phyloP scores from a whole-genome alignment of 371 early-diverging fungal species.

The Synchytrium microbalum region DNA sequence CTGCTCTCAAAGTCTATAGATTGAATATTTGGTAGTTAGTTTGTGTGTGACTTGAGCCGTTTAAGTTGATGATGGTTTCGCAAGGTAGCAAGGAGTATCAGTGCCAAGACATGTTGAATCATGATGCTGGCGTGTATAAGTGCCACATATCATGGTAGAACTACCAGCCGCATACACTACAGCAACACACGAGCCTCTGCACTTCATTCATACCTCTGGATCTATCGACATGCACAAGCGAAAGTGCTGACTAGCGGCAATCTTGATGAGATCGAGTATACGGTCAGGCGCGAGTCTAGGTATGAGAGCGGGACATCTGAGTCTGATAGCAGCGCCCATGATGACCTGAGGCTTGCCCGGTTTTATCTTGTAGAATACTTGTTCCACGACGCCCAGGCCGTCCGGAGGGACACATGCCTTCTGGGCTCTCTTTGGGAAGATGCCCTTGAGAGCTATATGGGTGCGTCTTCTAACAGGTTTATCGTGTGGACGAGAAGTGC shows the following conservation, averaged over 20 bases:
- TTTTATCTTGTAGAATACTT: slow-evolving; percentile 26
- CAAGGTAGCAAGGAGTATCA: no score
- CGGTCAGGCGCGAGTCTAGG: slow-evolving; percentile 12
- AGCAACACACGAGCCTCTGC: no score
- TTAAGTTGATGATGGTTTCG: no score
- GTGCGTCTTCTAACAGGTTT: no score
- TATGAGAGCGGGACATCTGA: slow-evolving; percentile 17
- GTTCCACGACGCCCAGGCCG: slow-evolving; percentile 29
- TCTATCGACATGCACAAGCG: slow-evolving; percentile 24
- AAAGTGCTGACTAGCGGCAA: slow-evolving; percentile 23
- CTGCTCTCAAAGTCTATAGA: slow-evolving; percentile 18
- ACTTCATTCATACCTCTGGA: slow-evolving; percentile 7
- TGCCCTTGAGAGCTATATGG: no score
- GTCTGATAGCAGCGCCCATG: slow-evolving; percentile 21
- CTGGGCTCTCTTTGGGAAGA: not conserved
- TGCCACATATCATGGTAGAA: no score
- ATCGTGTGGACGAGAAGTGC: no score
- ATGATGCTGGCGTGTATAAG: no score
- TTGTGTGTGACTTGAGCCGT: no score
- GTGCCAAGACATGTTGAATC: no score
- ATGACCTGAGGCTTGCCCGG: slow-evolving; percentile 27
- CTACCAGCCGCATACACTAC: no score
- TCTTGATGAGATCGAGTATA: slow-evolving; percentile 24
- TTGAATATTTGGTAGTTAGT: no score
- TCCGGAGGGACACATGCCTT: slow-evolving; percentile 15